phyloP scores from a whole-genome alignment of 768 basidiomycete species.

The Mycena pura region DNA sequence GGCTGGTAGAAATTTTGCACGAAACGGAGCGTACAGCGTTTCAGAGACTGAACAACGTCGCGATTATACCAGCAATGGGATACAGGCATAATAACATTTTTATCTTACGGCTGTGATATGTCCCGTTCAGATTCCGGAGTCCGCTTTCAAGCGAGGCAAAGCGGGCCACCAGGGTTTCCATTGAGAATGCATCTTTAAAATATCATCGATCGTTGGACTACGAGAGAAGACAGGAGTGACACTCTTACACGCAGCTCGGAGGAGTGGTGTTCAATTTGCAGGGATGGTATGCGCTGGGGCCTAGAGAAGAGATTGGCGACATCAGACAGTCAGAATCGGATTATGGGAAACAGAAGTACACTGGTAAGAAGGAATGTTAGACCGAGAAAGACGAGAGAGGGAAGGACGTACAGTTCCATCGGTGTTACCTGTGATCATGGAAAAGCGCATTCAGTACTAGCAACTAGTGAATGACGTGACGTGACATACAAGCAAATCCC shows the following conservation, averaged over 20 bases:
- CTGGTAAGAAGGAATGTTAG: conserved; percentile 3
- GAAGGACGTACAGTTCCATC: conserved; percentile 6
- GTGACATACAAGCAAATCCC: conserved; percentile 1
- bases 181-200: conserved; percentile 4
- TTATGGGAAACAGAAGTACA: conserved; percentile 1
- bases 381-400: neutral
- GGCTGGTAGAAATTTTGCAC: too few relatives aligned
- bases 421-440: neutral
- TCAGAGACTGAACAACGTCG: neutral
- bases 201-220: neutral
- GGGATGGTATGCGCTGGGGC: neutral
- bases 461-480: neutral
- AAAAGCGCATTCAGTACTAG: neutral
- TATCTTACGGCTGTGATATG: neutral
- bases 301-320: neutral
- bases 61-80: neutral
- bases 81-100: neutral
- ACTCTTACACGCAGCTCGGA: conserved; percentile 7
- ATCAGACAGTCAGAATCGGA: neutral
- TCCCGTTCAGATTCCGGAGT: neutral
- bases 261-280: conserved; percentile 7
- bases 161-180: conserved; percentile 3
- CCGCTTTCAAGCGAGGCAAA: conserved; percentile 5
- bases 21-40: too few relatives aligned
- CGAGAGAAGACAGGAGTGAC: neutral